phyloP scores from a whole-genome alignment of 805 yeast species.

The Yarrowia sp. region DNA sequence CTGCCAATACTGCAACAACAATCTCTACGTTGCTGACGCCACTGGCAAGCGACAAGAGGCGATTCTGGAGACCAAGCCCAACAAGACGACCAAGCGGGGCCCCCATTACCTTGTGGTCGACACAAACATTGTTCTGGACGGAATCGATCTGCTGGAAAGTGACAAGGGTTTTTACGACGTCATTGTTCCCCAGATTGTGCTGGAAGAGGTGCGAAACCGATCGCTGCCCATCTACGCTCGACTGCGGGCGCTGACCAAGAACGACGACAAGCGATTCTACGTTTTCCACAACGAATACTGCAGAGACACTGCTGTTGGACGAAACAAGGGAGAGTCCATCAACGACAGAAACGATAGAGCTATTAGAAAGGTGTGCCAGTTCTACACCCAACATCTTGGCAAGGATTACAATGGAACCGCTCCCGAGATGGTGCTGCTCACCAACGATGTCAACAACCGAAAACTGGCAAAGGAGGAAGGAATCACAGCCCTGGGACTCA shows the following conservation, averaged over 20 bases:
- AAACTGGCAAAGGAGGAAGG: conserved; percentile 63
- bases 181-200: conserved; percentile 90
- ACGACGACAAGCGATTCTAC: conserved; percentile 78
- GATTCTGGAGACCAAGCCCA: conserved; percentile 69
- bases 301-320: conserved; percentile 68
- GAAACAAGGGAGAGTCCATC: conserved; percentile 71
- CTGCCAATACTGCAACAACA: conserved; percentile 67
- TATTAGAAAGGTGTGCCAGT: conserved; percentile 73
- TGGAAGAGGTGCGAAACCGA: conserved; percentile 89
- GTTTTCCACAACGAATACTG: conserved; percentile 94
- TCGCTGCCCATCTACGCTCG: conserved; percentile 89
- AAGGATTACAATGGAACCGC: conserved; percentile 43
- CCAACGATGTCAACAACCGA: conserved; percentile 79
- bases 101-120: conserved; percentile 86
- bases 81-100: conserved; percentile 56
- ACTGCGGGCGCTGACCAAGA: conserved; percentile 73
- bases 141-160: conserved; percentile 88
- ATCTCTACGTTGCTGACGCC: conserved; percentile 63
- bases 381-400: conserved; percentile 73
- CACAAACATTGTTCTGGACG: conserved; percentile 84
- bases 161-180: conserved; percentile 82
- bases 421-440: conserved; percentile 54
- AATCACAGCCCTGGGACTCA: conserved; percentile 61
- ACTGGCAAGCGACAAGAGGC: conserved; percentile 70
- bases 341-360: conserved; percentile 94